Evolutionary conservation across 2,329 filamentous ascomycete genomes (phyloP).

Genomic region (Cercospora sojina): DNA sequence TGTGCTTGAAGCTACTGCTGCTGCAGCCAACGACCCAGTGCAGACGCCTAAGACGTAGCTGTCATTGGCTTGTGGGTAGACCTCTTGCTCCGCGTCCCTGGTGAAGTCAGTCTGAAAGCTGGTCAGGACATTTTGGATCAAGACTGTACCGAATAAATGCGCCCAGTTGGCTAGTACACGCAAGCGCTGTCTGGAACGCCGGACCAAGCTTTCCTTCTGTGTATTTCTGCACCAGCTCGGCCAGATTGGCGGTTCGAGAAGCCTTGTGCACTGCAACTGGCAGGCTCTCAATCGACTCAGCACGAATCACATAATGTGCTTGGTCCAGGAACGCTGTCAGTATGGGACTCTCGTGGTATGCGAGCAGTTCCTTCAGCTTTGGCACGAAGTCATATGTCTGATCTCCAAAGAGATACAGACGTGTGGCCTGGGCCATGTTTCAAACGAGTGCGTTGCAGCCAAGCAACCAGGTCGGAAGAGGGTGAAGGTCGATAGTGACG

Average conservation of each 20-base stretch:
- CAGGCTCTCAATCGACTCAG: neutral
- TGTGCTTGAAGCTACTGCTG: constrained; percentile 24
- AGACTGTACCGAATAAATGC: neutral
- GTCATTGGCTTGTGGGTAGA: neutral
- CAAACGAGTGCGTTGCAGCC: neutral
- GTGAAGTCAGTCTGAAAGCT: neutral
- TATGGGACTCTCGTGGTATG: neutral
- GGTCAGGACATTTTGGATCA: neutral
- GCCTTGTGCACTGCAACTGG: neutral
- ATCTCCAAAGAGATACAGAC: constrained; percentile 26
- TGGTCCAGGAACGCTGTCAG: neutral
- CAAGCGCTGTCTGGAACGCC: neutral
- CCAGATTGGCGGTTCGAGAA: neutral
- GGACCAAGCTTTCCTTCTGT: neutral
- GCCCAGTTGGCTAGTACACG: neutral
- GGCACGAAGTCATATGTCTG: constrained; percentile 21
- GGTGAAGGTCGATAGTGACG: neutral
- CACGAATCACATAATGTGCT: neutral
- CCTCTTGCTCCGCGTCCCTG: neutral
- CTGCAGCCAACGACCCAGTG: constrained; percentile 28
- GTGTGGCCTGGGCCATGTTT: neutral
- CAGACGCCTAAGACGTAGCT: constrained; percentile 23
- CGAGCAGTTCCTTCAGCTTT: neutral
- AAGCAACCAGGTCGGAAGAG: neutral
- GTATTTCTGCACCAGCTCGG: neutral